Conservation (phyloP, 1,284 basidiomycete species). For the Gastroboletus turbinatus region DNA sequence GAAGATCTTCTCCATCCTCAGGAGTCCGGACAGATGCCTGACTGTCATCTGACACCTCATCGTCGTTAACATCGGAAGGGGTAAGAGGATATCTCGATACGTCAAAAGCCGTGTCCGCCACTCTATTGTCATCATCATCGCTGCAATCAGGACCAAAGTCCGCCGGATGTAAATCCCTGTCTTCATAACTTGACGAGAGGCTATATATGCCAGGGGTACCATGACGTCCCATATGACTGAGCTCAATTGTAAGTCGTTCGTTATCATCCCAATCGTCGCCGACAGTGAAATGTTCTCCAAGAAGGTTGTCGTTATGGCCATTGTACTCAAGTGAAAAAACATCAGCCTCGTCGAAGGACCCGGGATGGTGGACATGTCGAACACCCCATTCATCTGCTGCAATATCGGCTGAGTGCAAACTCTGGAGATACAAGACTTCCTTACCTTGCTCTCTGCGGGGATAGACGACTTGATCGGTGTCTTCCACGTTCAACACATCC, state of each 20-base stretch:
- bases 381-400: conserved; percentile 34
- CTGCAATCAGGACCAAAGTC: conserved; percentile 8
- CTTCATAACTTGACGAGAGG: background rate
- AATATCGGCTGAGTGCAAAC: conserved; percentile 10
- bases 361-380: conserved; percentile 14
- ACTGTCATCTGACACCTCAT: conserved; percentile 31
- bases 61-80: conserved; percentile 31
- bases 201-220: background rate
- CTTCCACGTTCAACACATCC: conserved; percentile 11
- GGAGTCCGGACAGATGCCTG: conserved; percentile 28
- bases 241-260: conserved; percentile 23
- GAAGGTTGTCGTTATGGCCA: conserved; percentile 26
- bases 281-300: conserved; percentile 25
- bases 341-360: conserved; percentile 16
- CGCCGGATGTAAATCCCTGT: conserved; percentile 8
- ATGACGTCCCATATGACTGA: conserved; percentile 10
- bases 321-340: conserved; percentile 29
- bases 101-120: conserved; percentile 23
- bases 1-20: conserved; percentile 24
- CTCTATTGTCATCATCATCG: conserved; percentile 1
- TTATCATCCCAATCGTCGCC: conserved; percentile 29
- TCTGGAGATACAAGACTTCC: background rate
- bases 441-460: conserved; percentile 28
- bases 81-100: conserved; percentile 20
- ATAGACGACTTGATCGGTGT: conserved; percentile 29